A percentile compares a stretch with the other conserved stretches of the same genome.
Conservation (phyloP, 148 eudicot species). For the Rhododendron mucronatum region DNA sequence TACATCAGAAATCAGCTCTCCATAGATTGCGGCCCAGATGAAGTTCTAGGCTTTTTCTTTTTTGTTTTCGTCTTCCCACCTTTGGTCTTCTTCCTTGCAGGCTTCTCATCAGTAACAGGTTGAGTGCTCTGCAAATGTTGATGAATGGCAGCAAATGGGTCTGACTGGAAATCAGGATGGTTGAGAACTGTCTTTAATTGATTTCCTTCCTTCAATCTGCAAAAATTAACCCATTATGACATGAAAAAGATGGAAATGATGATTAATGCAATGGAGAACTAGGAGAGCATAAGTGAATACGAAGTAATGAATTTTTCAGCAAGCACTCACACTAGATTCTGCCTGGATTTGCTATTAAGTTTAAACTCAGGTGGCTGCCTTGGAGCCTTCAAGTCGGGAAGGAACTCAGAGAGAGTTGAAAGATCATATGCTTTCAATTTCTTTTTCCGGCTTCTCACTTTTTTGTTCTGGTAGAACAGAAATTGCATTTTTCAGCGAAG, state of each 20-base stretch:
- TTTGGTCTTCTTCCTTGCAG: slow-evolving; percentile 36
- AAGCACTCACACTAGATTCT: slow-evolving; percentile 61
- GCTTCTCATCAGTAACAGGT: slow-evolving; percentile 47
- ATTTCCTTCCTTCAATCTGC: slow-evolving; percentile 69
- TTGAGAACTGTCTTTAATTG: slow-evolving; percentile 50
- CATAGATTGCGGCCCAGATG: slow-evolving; percentile 53
- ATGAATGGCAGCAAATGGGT: slow-evolving; percentile 76
- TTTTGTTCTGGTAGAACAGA: slow-evolving; percentile 33
- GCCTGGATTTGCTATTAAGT: slow-evolving; percentile 65
- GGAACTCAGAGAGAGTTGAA: slow-evolving; percentile 62
- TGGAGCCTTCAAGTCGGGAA: slow-evolving; percentile 55
- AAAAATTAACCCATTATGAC: neutral
- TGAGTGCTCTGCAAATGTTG: slow-evolving; percentile 79
- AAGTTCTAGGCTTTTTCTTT: slow-evolving; percentile 54
- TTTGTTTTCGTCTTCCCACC: slow-evolving; percentile 40
- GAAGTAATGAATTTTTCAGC: neutral
- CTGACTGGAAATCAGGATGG: slow-evolving; percentile 60
- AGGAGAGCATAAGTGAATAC: neutral
- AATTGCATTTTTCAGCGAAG: neutral
- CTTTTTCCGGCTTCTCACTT: slow-evolving; percentile 51
- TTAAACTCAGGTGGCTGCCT: slow-evolving; percentile 41
- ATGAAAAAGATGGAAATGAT: neutral
- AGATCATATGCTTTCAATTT: slow-evolving; percentile 78
- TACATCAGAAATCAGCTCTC: slow-evolving; percentile 32
- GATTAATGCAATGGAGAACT: neutral